A percentile compares a stretch with the other conserved stretches of the same genome.
Conservation (phyloP, 2,329 filamentous ascomycete species). For the Thyridium curvatum region DNA sequence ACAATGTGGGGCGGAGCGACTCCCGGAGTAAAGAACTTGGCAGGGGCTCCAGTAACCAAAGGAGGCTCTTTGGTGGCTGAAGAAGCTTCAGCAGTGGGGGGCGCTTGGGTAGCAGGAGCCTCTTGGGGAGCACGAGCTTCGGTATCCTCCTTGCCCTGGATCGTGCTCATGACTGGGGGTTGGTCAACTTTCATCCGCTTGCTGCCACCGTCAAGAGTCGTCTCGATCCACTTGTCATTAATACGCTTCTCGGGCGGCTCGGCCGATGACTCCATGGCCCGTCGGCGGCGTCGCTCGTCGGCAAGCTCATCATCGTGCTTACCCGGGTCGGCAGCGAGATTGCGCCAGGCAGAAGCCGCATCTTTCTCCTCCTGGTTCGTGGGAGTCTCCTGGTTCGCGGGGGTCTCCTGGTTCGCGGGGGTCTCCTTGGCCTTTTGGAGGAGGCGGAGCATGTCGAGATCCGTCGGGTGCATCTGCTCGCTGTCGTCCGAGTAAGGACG, state of each 20-base stretch:
- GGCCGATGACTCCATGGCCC: constrained; percentile 14
- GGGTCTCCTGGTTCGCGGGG: constrained; percentile 7
- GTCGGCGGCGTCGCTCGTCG: constrained; percentile 19
- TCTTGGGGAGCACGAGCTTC: too few species aligned
- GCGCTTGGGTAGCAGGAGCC: too few species aligned
- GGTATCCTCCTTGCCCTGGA: not conserved
- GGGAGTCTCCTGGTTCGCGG: constrained; percentile 5
- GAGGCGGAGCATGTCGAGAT: constrained; percentile 62
- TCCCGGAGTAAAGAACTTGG: too few species aligned
- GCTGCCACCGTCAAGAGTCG: constrained; percentile 25
- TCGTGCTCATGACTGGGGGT: constrained; percentile 6
- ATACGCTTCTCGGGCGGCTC: constrained; percentile 16
- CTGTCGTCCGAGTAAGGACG: constrained; percentile 62
- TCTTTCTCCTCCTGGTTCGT: constrained; percentile 14
- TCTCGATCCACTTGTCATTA: constrained; percentile 34
- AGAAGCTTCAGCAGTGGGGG: too few species aligned
- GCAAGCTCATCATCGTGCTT: constrained; percentile 11
- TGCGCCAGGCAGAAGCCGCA: constrained; percentile 10
- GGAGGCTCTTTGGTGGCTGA: too few species aligned
- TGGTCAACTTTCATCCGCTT: constrained; percentile 33
- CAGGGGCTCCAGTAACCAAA: too few species aligned
- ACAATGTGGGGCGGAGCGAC: too few species aligned
- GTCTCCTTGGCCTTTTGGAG: constrained; percentile 25
- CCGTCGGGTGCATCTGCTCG: constrained; percentile 85
- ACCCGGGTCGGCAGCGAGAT: constrained; percentile 10